These are phyloP conservation scores for Gremmenia infestans DNA, from an alignment of 2,329 filamentous ascomycete species.

Conservation along the genomic window DNA sequence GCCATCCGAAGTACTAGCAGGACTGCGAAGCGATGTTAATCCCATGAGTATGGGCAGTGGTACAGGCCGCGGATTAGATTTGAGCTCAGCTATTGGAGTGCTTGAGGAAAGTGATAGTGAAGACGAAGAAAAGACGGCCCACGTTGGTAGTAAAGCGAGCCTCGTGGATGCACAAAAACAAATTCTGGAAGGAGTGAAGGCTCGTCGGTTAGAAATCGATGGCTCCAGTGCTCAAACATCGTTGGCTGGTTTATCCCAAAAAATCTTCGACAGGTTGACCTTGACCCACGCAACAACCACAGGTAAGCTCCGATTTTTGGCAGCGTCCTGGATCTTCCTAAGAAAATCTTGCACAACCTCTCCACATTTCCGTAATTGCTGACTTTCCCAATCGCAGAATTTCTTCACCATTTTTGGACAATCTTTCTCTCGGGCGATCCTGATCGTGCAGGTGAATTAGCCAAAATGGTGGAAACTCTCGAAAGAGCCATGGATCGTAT, in stretches of 20 bases:
- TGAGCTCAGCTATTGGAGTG: constrained; percentile 62
- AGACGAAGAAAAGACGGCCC: constrained; percentile 51
- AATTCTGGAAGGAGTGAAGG: constrained; percentile 59
- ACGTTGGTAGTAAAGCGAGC: constrained; percentile 66
- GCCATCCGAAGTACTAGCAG: constrained; percentile 61
- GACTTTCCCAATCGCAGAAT: constrained; percentile 48
- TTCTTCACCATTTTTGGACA: constrained; percentile 95
- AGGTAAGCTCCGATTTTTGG: neutral
- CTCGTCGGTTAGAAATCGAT: constrained; percentile 55
- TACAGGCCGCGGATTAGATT: constrained; percentile 48
- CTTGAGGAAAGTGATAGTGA: constrained; percentile 66
- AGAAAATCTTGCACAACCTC: neutral
- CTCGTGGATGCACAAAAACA: constrained; percentile 60
- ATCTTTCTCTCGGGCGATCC: constrained; percentile 86
- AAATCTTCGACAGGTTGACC: constrained; percentile 56
- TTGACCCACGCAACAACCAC: constrained; percentile 88
- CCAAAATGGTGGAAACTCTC: constrained; percentile 77
- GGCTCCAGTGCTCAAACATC: constrained; percentile 33
- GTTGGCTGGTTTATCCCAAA: constrained; percentile 39
- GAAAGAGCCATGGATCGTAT: constrained; percentile 73
- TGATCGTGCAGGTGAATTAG: constrained; percentile 73
- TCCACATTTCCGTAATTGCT: neutral
- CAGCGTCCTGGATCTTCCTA: neutral
- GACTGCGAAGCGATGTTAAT: constrained; percentile 58
- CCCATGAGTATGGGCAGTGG: constrained; percentile 40